These are phyloP conservation scores for Elaeagnus macrophylla DNA, from an alignment of 306 rosid species.

Conservation along the genomic window DNA sequence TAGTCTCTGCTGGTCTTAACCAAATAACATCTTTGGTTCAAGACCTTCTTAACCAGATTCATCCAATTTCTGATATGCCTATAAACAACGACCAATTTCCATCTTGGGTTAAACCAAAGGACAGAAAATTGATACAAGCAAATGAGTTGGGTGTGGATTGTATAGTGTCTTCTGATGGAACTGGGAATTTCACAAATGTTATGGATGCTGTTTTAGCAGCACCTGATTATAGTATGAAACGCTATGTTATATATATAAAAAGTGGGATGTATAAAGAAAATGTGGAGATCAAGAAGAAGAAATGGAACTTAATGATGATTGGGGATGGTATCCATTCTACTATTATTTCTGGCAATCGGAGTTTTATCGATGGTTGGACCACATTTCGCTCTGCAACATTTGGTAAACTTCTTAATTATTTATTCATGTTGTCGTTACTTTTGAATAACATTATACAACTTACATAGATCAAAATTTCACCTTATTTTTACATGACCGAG, in stretches of 20 bases:
- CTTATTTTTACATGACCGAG: too few species aligned
- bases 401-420: slow-evolving; percentile 40
- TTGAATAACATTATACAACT: too few species aligned
- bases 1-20: slow-evolving; percentile 34
- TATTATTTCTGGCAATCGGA: slow-evolving; percentile 54
- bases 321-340: slow-evolving; percentile 83
- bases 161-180: slow-evolving; percentile 66
- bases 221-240: slow-evolving; percentile 62
- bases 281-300: slow-evolving; percentile 85
- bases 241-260: slow-evolving; percentile 57
- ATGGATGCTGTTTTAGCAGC: slow-evolving; percentile 68
- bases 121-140: slow-evolving; percentile 38
- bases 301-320: slow-evolving; percentile 76
- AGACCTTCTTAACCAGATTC: slow-evolving; percentile 43
- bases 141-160: slow-evolving; percentile 33
- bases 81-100: slow-evolving; percentile 30
- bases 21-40: slow-evolving; percentile 40
- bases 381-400: slow-evolving; percentile 80
- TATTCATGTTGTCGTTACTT: too few species aligned
- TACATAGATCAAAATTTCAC: too few species aligned
- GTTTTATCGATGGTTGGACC: slow-evolving; percentile 60
- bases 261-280: slow-evolving; percentile 56
- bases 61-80: slow-evolving; percentile 10
- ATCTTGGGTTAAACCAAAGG: slow-evolving; percentile 42
- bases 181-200: slow-evolving; percentile 45